Conservation (phyloP, 805 yeast genomes). For the Saccharomycopsis microspora region DNA sequence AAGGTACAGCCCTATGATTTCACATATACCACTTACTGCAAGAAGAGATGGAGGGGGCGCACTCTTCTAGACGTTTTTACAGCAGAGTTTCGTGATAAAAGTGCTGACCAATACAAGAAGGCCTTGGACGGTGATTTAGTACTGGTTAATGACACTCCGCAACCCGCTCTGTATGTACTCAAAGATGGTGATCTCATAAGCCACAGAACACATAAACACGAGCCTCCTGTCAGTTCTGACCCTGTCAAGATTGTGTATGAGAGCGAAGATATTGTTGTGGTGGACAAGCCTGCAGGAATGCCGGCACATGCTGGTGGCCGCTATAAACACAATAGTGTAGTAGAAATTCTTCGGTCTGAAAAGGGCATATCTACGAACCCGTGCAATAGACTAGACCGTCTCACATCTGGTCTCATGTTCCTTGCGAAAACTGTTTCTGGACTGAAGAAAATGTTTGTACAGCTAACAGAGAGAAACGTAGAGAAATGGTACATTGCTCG, state of each 20-base stretch:
- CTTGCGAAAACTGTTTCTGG: slow-evolving; percentile 73
- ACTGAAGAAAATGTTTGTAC: slow-evolving; percentile 66
- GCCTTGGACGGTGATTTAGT: slow-evolving; percentile 58
- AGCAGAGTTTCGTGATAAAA: slow-evolving; percentile 75
- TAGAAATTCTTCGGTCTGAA: slow-evolving; percentile 67
- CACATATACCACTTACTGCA: slow-evolving; percentile 87
- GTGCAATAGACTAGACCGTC: slow-evolving; percentile 79
- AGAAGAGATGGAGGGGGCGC: slow-evolving; percentile 84
- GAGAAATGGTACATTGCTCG: slow-evolving; percentile 77
- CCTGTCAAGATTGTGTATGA: slow-evolving; percentile 52
- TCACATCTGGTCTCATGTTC: slow-evolving; percentile 91
- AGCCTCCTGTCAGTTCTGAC: slow-evolving; percentile 62
- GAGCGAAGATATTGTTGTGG: slow-evolving; percentile 64
- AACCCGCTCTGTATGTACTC: slow-evolving; percentile 52
- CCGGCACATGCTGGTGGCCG: slow-evolving; percentile 96
- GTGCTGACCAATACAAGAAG: slow-evolving; percentile 49
- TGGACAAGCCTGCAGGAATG: slow-evolving; percentile 89
- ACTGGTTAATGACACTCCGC: slow-evolving; percentile 50
- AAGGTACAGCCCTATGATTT: slow-evolving; percentile 77
- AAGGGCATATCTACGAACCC: slow-evolving; percentile 57
- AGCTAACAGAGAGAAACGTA: slow-evolving; percentile 55
- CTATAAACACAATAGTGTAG: slow-evolving; percentile 63
- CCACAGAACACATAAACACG: slow-evolving; percentile 80
- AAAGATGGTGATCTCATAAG: slow-evolving; percentile 74
- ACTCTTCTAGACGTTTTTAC: slow-evolving; percentile 70